Conservation (phyloP, 306 rosid species). For the Glycine tomentella region DNA sequence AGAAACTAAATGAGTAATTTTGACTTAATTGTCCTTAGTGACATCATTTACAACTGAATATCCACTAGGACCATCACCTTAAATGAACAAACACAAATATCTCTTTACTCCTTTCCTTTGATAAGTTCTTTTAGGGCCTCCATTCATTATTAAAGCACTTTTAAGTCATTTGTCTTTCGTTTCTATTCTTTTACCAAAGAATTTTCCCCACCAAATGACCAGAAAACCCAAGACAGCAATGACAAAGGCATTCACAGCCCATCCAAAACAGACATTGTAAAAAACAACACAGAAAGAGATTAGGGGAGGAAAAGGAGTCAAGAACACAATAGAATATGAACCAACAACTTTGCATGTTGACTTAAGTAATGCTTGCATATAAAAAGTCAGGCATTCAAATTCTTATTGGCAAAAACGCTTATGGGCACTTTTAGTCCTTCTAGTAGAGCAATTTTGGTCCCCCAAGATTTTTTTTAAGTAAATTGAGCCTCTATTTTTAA, state of each 20-base stretch:
- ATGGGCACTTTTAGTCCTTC: neutral
- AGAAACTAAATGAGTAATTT: too few relatives aligned
- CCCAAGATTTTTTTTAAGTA: neutral
- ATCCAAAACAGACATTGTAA: neutral
- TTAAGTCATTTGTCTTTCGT: neutral
- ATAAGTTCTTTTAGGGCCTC: neutral
- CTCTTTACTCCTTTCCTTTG: neutral
- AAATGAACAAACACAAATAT: too few relatives aligned
- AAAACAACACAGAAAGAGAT: neutral
- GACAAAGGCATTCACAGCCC: constrained; percentile 6
- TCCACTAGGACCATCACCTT: too few relatives aligned
- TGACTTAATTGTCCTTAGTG: neutral
- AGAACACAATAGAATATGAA: neutral
- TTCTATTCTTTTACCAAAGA: neutral
- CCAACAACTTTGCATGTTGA: constrained; percentile 6
- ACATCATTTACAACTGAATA: neutral
- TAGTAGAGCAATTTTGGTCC: neutral
- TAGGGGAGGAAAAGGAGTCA: neutral
- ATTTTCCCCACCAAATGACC: neutral
- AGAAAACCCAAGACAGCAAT: neutral
- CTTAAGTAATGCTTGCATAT: constrained; percentile 6
- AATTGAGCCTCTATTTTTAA: neutral
- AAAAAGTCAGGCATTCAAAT: neutral
- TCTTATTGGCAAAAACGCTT: neutral
- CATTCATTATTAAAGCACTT: too few relatives aligned